Percentiles rank a stretch among this genome's conserved stretches.
Evolutionary conservation across 2,329 filamentous ascomycete genomes (phyloP).

Genomic region (Lasiodiplodia gonubiensis): DNA sequence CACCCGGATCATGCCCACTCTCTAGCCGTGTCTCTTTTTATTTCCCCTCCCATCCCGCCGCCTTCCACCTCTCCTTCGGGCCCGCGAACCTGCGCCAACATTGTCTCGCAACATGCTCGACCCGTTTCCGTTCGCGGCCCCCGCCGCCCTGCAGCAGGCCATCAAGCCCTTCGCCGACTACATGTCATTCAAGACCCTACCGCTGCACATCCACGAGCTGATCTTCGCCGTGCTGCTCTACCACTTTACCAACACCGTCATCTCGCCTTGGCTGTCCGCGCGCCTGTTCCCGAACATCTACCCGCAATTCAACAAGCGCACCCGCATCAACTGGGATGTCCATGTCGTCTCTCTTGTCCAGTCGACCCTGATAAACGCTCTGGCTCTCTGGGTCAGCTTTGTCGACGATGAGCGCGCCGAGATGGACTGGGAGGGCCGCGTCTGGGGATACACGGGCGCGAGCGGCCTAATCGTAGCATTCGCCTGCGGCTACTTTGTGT

Average conservation of each 20-base stretch:
- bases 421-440: conserved; percentile 70
- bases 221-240: conserved; percentile 70
- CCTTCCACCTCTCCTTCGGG: not conserved
- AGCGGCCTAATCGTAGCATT: conserved; percentile 76
- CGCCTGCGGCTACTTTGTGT: conserved; percentile 82
- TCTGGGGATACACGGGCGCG: conserved; percentile 79
- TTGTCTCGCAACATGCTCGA: conserved; percentile 66
- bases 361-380: conserved; percentile 70
- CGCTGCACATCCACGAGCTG: conserved; percentile 79
- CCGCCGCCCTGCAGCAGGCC: conserved; percentile 60
- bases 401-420: conserved; percentile 69
- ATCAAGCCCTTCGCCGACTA: conserved; percentile 69
- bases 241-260: conserved; percentile 67
- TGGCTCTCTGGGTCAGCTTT: conserved; percentile 77
- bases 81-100: conserved; percentile 11
- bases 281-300: conserved; percentile 69
- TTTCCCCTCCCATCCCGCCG: conserved; percentile 2
- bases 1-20: conserved; percentile 16
- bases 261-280: conserved; percentile 71
- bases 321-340: conserved; percentile 81
- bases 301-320: conserved; percentile 63
- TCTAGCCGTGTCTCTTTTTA: not conserved
- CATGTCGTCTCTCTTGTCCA: conserved; percentile 86
- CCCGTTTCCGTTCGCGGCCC: conserved; percentile 68
- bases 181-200: conserved; percentile 68